phyloP scores from a whole-genome alignment of 129 eudicot genomes.

The Pittosporum tobira region DNA sequence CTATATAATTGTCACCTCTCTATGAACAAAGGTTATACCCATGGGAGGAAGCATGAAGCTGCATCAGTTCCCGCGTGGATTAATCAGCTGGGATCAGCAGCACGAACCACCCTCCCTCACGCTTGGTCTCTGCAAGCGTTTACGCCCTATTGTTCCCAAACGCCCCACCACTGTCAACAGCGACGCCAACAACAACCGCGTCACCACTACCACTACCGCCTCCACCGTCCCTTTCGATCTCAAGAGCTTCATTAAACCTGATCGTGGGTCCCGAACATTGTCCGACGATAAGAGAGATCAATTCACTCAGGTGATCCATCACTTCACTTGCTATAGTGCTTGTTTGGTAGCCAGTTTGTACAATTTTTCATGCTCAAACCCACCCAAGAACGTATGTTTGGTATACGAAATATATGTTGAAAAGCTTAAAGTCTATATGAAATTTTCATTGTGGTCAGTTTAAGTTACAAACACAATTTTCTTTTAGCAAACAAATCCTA shows the following conservation, averaged over 20 bases:
- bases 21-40: conserved; percentile 25
- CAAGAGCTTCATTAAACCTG: conserved; percentile 84
- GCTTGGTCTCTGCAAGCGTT: conserved; percentile 60
- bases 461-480: too few relatives aligned
- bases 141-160: conserved; percentile 71
- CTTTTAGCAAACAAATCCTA: too few relatives aligned
- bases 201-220: conserved; percentile 6
- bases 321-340: too few relatives aligned
- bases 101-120: conserved; percentile 59
- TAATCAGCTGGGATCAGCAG: conserved; percentile 27
- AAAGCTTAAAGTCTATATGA: too few relatives aligned
- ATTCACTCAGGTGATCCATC: conserved; percentile 43
- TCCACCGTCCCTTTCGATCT: conserved; percentile 48
- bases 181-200: conserved; percentile 13
- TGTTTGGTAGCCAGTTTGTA: too few relatives aligned
- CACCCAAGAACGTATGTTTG: too few relatives aligned
- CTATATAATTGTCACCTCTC: conserved; percentile 45
- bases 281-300: conserved; percentile 43
- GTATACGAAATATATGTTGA: too few relatives aligned
- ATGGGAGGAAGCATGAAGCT: conserved; percentile 92
- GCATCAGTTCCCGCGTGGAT: conserved; percentile 77
- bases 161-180: conserved; percentile 22
- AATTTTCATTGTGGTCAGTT: too few relatives aligned
- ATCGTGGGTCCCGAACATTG: conserved; percentile 45
- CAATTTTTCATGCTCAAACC: too few relatives aligned